Conservation (phyloP, 2,329 filamentous ascomycete species). For the Alternaria triticimaculans region DNA sequence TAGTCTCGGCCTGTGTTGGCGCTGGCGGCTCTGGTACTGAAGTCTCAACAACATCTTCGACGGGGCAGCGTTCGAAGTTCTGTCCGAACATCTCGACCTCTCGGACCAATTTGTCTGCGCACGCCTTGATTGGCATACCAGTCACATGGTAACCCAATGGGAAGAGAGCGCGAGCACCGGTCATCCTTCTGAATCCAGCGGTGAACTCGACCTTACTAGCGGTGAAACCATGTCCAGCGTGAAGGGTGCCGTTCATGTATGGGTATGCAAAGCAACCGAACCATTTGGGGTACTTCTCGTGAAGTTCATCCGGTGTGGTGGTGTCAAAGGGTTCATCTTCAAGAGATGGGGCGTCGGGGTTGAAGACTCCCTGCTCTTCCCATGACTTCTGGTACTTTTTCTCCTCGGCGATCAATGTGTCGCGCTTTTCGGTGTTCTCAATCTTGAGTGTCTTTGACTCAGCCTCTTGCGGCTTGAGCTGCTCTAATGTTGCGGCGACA, state of each 20-base stretch:
- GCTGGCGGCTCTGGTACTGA: slow-evolving; percentile 60
- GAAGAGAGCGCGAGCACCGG: slow-evolving; percentile 85
- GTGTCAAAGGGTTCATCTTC: slow-evolving; percentile 78
- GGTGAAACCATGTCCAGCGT: slow-evolving; percentile 92
- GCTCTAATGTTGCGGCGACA: slow-evolving; percentile 58
- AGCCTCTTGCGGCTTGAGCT: slow-evolving; percentile 61
- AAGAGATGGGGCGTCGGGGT: slow-evolving; percentile 81
- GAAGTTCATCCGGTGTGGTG: slow-evolving; percentile 75
- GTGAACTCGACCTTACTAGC: slow-evolving; percentile 93
- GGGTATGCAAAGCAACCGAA: slow-evolving; percentile 77
- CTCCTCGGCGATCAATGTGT: slow-evolving; percentile 80
- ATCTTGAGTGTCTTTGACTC: slow-evolving; percentile 69
- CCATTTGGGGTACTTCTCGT: slow-evolving; percentile 86
- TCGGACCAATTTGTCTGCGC: slow-evolving; percentile 89
- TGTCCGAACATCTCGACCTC: slow-evolving; percentile 89
- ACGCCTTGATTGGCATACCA: slow-evolving; percentile 93
- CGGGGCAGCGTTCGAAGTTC: slow-evolving; percentile 76
- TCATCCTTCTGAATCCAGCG: slow-evolving; percentile 85
- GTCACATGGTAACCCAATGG: slow-evolving; percentile 96
- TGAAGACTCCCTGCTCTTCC: slow-evolving; percentile 79
- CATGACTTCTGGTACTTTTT: slow-evolving; percentile 92
- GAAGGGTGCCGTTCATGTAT: slow-evolving; percentile 62
- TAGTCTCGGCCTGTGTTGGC: slow-evolving; percentile 67
- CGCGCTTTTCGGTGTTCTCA: slow-evolving; percentile 84
- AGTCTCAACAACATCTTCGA: slow-evolving; percentile 50